These are phyloP conservation scores for Volvox reticuliferus DNA, from an alignment of 139 green algal species.

Conservation along the genomic window DNA sequence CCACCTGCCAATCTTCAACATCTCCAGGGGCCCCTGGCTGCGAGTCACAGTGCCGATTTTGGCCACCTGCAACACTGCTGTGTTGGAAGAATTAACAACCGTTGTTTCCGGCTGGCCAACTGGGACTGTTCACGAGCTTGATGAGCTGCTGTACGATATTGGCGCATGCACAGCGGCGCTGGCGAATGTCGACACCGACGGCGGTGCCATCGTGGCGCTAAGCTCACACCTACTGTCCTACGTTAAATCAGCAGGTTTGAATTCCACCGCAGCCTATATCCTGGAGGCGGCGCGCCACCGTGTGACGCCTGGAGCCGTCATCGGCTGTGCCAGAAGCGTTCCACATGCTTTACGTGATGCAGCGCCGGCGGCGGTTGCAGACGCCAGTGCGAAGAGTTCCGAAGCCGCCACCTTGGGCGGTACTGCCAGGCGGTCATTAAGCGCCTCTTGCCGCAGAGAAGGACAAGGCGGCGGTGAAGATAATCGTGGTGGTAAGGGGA, in stretches of 20 bases:
- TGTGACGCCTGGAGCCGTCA: no score
- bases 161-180: neutral
- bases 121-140: neutral
- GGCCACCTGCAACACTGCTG: neutral
- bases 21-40: neutral
- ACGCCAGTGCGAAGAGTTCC: no score
- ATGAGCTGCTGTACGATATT: constrained; percentile 5
- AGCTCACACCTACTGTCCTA: neutral
- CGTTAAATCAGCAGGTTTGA: neutral
- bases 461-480: no score
- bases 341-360: no score
- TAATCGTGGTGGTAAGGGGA: no score
- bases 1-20: neutral
- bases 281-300: no score
- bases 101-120: neutral
- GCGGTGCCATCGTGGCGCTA: neutral
- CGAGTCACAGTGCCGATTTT: constrained; percentile 4
- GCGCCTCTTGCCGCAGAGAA: no score
- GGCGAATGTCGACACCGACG: neutral
- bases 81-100: neutral
- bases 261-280: neutral
- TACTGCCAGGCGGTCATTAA: no score
- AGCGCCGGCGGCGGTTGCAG: no score
- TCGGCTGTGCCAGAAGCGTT: no score
- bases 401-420: no score